Percentiles rank a stretch among this genome's conserved stretches.
Conservation (phyloP, 805 yeast species). For the Candida oleophila region DNA sequence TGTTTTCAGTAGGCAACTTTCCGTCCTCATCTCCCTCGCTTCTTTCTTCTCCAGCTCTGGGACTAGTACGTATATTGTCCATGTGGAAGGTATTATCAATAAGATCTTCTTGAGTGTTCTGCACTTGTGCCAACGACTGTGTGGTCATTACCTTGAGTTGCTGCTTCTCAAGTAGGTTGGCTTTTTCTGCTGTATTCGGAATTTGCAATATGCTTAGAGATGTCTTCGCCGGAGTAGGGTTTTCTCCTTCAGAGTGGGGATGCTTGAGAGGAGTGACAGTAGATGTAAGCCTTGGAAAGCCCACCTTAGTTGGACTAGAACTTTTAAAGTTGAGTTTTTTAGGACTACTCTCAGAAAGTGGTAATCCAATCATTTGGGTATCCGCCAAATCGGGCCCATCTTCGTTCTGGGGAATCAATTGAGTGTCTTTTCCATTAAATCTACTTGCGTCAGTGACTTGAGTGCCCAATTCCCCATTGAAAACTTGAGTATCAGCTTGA, state of each 20-base stretch:
- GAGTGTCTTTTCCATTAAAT: not conserved
- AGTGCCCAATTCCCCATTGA: too few relatives aligned
- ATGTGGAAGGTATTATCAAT: constrained; percentile 8
- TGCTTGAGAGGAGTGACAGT: not conserved
- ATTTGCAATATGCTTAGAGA: constrained; percentile 14
- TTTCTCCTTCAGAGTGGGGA: not conserved
- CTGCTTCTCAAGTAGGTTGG: not conserved
- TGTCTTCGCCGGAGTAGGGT: constrained; percentile 3
- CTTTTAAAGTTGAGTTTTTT: not conserved
- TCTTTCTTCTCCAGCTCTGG: constrained; percentile 23
- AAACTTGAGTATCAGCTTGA: too few relatives aligned
- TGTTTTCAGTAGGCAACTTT: not conserved
- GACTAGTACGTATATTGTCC: constrained; percentile 1
- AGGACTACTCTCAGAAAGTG: constrained; percentile 3
- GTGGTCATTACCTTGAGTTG: not conserved
- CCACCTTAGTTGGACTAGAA: not conserved
- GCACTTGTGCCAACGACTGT: constrained; percentile 32
- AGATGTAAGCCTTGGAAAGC: not conserved
- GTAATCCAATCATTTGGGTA: not conserved
- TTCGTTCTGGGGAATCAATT: not conserved
- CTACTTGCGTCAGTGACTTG: too few relatives aligned
- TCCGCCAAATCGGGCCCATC: not conserved
- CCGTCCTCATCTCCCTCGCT: constrained; percentile 7
- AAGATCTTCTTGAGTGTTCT: constrained; percentile 25
- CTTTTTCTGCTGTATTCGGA: constrained; percentile 19